Base-by-base conservation (phyloP, 371 early-diverging fungal genomes). In the Mortierella sp. region DNA sequence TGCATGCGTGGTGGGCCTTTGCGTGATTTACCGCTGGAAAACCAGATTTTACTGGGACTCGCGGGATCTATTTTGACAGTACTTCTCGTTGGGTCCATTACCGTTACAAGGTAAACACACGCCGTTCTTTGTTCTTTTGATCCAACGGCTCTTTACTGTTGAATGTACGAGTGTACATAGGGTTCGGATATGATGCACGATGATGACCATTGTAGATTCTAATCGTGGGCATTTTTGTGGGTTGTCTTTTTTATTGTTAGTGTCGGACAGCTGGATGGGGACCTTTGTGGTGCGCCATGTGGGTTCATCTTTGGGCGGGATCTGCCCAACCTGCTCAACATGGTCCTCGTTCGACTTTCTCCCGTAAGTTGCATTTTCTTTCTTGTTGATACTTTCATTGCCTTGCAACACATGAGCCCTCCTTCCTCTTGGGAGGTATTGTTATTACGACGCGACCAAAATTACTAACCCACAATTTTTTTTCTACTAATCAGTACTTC, bases 281-380 rank as follows among this genome's bases (percentile, higher is more conserved):
- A 93, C 1, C 72, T 94, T 38, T 94, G 94, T 82, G 94, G 94
- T 29, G 90, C 89, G 44, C 78, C 89, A 78, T 94, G 94, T 77
- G 93, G 93, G 32, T 93, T 91, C 79, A 89, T 93, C 51, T 90
- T 93, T 71, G 88, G 86, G 44, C 89, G 90, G 72, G 90, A 89
- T 60, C 73, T 93, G 12, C 90, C 91, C 58, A 94, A 94, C 81
- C 93, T 92, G 3, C 83, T 94, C 82, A 93, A 93, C 73, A 85
- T 88, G 44, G 89, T 91, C 41, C 90, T 93, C 83, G 81, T 93
- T 27, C 88, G 88, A 44, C 76, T 92, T 18, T 87, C 91, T 38
- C 89, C 89, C 56, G 90, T 91, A 89, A 84, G 81, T 63, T n/a
- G 65, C 14, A 29, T n/a, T 4, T 29, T 18, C 14, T 46, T 2